Evolutionary conservation across 768 basidiomycete species (phyloP).

Genomic region (Agrocybe chaxingu): DNA sequence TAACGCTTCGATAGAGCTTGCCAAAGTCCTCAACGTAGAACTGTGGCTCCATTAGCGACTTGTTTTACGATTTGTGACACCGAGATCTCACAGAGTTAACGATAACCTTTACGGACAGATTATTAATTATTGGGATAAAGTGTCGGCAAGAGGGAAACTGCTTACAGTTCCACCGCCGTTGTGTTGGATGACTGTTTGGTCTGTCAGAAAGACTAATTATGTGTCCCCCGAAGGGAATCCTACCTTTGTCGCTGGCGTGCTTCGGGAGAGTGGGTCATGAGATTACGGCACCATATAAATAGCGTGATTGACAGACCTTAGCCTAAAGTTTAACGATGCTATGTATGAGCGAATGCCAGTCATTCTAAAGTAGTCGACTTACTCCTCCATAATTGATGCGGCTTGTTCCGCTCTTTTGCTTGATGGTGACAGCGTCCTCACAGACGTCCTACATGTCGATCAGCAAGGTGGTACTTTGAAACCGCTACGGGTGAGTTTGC

Average conservation of each 20-base stretch:
- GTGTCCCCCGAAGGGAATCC: neutral
- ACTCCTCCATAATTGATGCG: slow-evolving; percentile 36
- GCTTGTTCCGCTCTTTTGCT: slow-evolving; percentile 33
- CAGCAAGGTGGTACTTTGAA: neutral
- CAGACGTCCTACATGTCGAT: slow-evolving; percentile 26
- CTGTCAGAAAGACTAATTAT: neutral
- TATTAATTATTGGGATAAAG: neutral
- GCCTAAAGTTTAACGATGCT: slow-evolving; percentile 15
- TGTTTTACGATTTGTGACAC: neutral
- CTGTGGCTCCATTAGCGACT: slow-evolving; percentile 9
- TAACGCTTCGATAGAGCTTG: slow-evolving; percentile 34
- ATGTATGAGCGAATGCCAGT: neutral
- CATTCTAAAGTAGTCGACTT: slow-evolving; percentile 9
- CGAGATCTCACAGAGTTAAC: slow-evolving; percentile 29
- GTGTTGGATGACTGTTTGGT: slow-evolving; percentile 28
- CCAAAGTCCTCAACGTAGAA: slow-evolving; percentile 40
- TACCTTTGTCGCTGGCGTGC: slow-evolving; percentile 31
- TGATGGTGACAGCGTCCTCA: slow-evolving; percentile 39
- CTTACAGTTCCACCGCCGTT: slow-evolving; percentile 30
- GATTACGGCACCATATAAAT: too few relatives aligned
- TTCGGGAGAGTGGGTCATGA: slow-evolving; percentile 2
- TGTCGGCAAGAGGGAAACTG: neutral
- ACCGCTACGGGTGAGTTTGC: neutral
- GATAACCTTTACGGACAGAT: slow-evolving; percentile 19
- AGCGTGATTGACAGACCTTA: slow-evolving; percentile 14